Conservation (phyloP, 169 alveolate genomes). For the Plasmodium cynomolgi region DNA sequence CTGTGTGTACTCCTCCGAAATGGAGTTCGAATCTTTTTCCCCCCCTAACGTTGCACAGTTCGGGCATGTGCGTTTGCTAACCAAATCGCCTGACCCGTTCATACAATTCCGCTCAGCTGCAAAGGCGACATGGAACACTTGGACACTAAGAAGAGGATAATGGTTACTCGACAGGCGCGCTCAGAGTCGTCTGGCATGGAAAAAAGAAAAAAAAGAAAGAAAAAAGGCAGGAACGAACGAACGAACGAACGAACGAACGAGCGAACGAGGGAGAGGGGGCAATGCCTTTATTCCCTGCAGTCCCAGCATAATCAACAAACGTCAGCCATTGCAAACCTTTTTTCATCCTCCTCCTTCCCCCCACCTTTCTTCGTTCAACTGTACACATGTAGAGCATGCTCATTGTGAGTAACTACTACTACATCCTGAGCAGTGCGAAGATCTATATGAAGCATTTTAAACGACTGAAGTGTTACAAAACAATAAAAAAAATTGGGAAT, state of each 20-base stretch:
- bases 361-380: background rate
- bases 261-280: background rate
- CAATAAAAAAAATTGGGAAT: background rate
- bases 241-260: background rate
- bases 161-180: background rate
- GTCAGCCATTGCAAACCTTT: background rate
- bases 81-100: background rate
- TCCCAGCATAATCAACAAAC: background rate
- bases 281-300: background rate
- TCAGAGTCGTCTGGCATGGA: background rate
- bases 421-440: constrained; percentile 13
- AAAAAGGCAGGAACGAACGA: background rate
- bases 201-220: background rate
- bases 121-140: background rate
- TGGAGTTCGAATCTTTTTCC: background rate
- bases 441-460: constrained; percentile 14
- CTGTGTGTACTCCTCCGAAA: background rate
- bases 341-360: background rate
- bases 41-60: background rate
- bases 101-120: background rate
- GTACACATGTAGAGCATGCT: constrained; percentile 23
- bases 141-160: background rate
- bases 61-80: background rate
- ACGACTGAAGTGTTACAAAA: constrained; percentile 5
- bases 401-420: constrained; percentile 8